A percentile compares a stretch with the other conserved stretches of the same genome.
phyloP scores from a whole-genome alignment of 2,329 filamentous ascomycete species.

The Xylogone sp. region DNA sequence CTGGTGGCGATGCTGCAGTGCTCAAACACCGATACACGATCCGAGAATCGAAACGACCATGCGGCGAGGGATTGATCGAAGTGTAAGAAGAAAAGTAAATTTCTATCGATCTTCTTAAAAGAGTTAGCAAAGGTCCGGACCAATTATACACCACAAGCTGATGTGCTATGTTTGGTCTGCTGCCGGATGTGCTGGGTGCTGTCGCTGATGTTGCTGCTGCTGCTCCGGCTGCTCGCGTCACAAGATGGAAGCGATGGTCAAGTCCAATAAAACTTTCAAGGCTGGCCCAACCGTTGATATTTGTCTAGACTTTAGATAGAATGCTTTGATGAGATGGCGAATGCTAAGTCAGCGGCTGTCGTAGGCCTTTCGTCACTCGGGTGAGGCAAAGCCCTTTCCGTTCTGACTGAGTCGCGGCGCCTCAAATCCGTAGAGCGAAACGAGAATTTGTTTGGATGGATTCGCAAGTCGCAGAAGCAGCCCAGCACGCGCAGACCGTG shows the following conservation, averaged over 20 bases:
- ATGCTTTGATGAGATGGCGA: background rate
- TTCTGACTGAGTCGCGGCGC: background rate
- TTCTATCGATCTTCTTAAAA: background rate
- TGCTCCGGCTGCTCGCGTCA: background rate
- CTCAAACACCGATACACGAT: conserved; percentile 19
- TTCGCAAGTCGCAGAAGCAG: background rate
- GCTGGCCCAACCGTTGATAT: background rate
- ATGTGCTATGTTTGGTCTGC: too few relatives aligned
- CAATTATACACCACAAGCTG: background rate
- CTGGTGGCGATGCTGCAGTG: conserved; percentile 13
- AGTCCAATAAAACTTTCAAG: too few relatives aligned
- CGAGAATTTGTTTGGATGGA: background rate
- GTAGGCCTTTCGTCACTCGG: background rate
- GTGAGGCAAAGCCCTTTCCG: background rate
- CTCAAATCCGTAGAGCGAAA: background rate
- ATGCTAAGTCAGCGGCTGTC: background rate
- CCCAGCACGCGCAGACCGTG: background rate
- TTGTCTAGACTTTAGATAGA: background rate
- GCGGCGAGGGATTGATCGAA: conserved; percentile 11
- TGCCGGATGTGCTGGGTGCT: too few relatives aligned
- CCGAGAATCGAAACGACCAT: conserved; percentile 21
- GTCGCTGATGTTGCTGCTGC: too few relatives aligned
- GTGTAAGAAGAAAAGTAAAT: background rate
- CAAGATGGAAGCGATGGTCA: background rate
- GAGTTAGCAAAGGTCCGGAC: background rate